phyloP scores from a whole-genome alignment of 345 rosid genomes.

The Dipteronia sinensis region DNA sequence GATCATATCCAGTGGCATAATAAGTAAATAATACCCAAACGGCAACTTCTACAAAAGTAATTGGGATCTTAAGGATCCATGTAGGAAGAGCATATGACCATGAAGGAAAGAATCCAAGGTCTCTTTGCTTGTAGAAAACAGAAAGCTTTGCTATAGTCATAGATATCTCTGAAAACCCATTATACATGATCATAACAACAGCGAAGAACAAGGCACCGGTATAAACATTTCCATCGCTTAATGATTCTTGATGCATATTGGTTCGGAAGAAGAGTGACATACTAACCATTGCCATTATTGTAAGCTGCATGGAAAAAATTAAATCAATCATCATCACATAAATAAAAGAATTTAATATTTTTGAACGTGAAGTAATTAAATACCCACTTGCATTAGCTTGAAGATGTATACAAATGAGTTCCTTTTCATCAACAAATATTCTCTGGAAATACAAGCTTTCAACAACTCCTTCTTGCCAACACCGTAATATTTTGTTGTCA shows the following conservation, averaged over 20 bases:
- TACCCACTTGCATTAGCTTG: constrained; percentile 49
- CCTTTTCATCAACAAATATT: constrained; percentile 61
- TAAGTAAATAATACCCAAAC: constrained; percentile 66
- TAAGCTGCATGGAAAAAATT: constrained; percentile 36
- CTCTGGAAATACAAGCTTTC: constrained; percentile 55
- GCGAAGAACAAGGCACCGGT: constrained; percentile 68
- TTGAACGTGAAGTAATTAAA: not conserved
- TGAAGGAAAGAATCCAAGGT: constrained; percentile 67
- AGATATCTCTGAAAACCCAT: constrained; percentile 71
- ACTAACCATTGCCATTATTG: constrained; percentile 33
- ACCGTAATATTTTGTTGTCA: constrained; percentile 53
- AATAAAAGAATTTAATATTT: not conserved
- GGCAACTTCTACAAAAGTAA: constrained; percentile 61
- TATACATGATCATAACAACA: constrained; percentile 52
- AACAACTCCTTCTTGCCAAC: constrained; percentile 49
- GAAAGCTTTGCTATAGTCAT: constrained; percentile 86
- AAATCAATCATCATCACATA: constrained; percentile 4
- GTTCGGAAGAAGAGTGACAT: constrained; percentile 71
- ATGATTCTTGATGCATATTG: constrained; percentile 45
- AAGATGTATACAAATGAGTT: constrained; percentile 52
- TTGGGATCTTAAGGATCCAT: constrained; percentile 80
- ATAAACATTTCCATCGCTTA: constrained; percentile 51
- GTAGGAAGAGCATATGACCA: constrained; percentile 82
- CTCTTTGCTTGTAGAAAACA: constrained; percentile 85
- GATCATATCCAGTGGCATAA: constrained; percentile 76